Evolutionary conservation across 495 filamentous ascomycete species (phyloP).

Genomic region (Thozetella sp.): DNA sequence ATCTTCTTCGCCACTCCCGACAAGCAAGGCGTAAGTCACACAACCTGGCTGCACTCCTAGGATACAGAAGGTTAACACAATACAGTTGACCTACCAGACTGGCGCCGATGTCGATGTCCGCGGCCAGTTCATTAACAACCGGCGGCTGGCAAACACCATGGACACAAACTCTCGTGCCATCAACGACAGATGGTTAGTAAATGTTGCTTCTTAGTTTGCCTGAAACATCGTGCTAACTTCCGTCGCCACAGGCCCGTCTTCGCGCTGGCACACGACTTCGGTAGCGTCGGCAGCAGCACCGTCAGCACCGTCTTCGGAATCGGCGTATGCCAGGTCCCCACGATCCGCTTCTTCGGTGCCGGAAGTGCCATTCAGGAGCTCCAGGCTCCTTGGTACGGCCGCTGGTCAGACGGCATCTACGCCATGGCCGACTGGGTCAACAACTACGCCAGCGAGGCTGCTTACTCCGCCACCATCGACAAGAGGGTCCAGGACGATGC

Average conservation of each 20-base stretch:
- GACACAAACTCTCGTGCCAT: constrained; percentile 39
- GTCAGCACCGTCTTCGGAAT: constrained; percentile 69
- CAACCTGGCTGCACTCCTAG: not conserved
- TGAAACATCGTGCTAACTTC: constrained; percentile 12
- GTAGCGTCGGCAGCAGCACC: constrained; percentile 25
- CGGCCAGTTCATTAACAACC: constrained; percentile 61
- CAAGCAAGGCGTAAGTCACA: constrained; percentile 31
- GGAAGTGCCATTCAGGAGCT: constrained; percentile 67
- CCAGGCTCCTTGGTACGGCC: constrained; percentile 80
- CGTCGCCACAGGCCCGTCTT: constrained; percentile 67
- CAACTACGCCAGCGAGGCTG: constrained; percentile 33
- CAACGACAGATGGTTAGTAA: constrained; percentile 61
- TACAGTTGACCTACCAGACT: constrained; percentile 59
- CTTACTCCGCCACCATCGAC: constrained; percentile 64
- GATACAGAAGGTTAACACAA: constrained; percentile 3
- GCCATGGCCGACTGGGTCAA: constrained; percentile 29
- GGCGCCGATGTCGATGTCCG: constrained; percentile 69
- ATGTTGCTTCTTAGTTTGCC: not conserved
- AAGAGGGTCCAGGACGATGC: constrained; percentile 72
- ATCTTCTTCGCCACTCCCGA: constrained; percentile 24
- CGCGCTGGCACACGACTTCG: constrained; percentile 83
- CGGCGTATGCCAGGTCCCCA: constrained; percentile 71
- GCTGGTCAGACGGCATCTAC: constrained; percentile 53
- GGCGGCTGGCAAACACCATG: not conserved
- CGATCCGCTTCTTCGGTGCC: constrained; percentile 75